phyloP scores from a whole-genome alignment of 768 basidiomycete species.

The Calocera viscosa region DNA sequence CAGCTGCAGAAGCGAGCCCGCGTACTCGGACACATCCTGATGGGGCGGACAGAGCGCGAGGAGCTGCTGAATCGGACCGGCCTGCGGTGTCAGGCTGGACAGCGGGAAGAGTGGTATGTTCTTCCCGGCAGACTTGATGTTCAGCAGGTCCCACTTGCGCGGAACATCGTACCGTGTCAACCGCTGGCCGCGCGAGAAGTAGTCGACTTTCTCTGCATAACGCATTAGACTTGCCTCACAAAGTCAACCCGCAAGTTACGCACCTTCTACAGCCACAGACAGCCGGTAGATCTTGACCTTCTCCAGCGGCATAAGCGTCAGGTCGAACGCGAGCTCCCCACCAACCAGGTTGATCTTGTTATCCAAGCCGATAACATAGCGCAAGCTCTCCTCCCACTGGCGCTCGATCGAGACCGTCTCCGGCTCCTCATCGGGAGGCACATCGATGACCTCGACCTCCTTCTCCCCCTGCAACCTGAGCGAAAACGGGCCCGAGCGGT shows the following conservation, averaged over 20 bases:
- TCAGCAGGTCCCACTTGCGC: constrained; percentile 22
- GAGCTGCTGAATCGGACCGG: constrained; percentile 28
- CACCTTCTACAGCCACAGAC: constrained; percentile 68
- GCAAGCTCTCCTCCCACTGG: constrained; percentile 80
- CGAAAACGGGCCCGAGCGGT: constrained; percentile 71
- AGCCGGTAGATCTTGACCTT: constrained; percentile 74
- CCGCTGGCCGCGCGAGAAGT: constrained; percentile 41
- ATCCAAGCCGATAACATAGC: constrained; percentile 63
- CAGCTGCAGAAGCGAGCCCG: constrained; percentile 39
- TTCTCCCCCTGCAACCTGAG: constrained; percentile 53
- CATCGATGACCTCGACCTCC: constrained; percentile 63
- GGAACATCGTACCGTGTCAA: background rate
- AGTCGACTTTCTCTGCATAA: constrained; percentile 62
- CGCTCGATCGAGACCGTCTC: constrained; percentile 70
- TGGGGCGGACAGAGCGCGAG: constrained; percentile 48
- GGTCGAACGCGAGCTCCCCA: constrained; percentile 60
- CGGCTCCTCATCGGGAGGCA: constrained; percentile 68
- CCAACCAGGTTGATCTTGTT: constrained; percentile 74
- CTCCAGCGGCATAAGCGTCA: constrained; percentile 70
- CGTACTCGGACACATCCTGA: constrained; percentile 49
- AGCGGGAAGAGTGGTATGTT: constrained; percentile 44
- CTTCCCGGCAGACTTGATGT: constrained; percentile 54
- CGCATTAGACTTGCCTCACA: background rate
- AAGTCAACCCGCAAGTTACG: constrained; percentile 19
- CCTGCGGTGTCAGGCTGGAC: background rate